A percentile compares a stretch with the other conserved stretches of the same genome.
phyloP scores from a whole-genome alignment of 2,329 filamentous ascomycete genomes.

The Chrysosphaeria jannelii region DNA sequence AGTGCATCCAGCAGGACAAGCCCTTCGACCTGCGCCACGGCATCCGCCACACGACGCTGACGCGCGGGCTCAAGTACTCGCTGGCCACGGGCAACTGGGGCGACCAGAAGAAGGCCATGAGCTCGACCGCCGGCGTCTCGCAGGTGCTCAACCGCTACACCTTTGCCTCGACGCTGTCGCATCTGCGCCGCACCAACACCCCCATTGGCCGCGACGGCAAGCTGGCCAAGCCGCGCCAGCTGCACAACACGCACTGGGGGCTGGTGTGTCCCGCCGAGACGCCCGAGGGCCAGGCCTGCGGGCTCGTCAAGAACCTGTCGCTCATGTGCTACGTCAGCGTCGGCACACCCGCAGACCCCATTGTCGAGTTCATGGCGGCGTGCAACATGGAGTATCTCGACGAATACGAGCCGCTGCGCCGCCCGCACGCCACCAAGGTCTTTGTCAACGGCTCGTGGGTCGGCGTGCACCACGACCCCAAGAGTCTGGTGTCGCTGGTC shows the following conservation, averaged over 20 bases:
- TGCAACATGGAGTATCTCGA: conserved; percentile 90
- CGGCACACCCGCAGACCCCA: conserved; percentile 65
- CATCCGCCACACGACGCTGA: conserved; percentile 72
- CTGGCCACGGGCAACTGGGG: conserved; percentile 97
- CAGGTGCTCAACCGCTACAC: conserved; percentile 96
- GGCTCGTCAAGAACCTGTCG: conserved; percentile 88
- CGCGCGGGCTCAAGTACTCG: conserved; percentile 86
- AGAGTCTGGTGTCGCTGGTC: conserved; percentile 54
- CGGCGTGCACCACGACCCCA: conserved; percentile 71
- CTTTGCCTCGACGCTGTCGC: conserved; percentile 83
- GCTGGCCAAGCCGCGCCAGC: conserved; percentile 84
- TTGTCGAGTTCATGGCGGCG: conserved; percentile 86
- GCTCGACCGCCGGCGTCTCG: conserved; percentile 84
- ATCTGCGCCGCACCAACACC: conserved; percentile 90
- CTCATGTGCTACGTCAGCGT: conserved; percentile 98
- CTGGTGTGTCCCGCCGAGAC: conserved; percentile 92
- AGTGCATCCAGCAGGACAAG: conserved; percentile 64
- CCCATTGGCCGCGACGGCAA: conserved; percentile 95
- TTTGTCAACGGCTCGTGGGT: conserved; percentile 98
- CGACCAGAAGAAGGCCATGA: conserved; percentile 93
- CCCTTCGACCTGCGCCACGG: conserved; percentile 80
- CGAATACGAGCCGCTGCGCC: conserved; percentile 65
- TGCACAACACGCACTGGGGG: conserved; percentile 98
- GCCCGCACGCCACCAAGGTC: conserved; percentile 83
- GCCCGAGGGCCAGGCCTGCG: conserved; percentile 92